Evolutionary conservation across 352 stramenopile genomes (phyloP), one percentile per base, ranked within the genome.

Genomic region (Albugo laibachii): DNA sequence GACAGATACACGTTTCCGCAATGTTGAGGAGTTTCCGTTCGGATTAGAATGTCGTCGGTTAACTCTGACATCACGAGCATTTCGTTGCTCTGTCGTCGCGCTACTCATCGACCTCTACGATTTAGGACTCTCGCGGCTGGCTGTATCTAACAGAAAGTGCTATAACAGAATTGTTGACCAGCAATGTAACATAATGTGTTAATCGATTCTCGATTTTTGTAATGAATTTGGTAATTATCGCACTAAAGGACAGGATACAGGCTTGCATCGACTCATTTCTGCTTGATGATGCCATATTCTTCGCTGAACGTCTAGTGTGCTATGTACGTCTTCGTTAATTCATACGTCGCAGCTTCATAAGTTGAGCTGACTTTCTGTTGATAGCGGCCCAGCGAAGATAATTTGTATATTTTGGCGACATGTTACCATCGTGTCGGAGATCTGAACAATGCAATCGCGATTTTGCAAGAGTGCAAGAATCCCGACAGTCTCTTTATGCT

Each of bases 281-380:
- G 24, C 66, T 73, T 49, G 60, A 69, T 1, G 85, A 79, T 48
- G 80, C 80, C 40, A 61, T 50, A 18, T 93, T 93, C 50, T 60
- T 93, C 45, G 77, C 77, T 20, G 80, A 93, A 52, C 56, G 80
- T 39, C 67, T 93, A 4, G 66, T 86, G 10, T 71, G 77, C 0
- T 72, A 88, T 58, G 77, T 87, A 68, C 31, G 55, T 46, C 41
- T 48, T 54, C 34, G 45, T 46, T 34, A 15, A 44, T 16, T 11
- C 38, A 34, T 10, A 50, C 52, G 19, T n/a, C 31, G 21, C 47
- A 47, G 13, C 49, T 47, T 11, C 31, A 51, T 15, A 14, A 35
- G 3, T 8, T 43, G 38, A 19, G 38, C 3, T 43, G 38, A 46
- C 54, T 21, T 55, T 41, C 20, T 51, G 53, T 40, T 16, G 41